Evolutionary conservation across 148 eudicot genomes (phyloP).

Genomic region (Hydrangea macrophylla): DNA sequence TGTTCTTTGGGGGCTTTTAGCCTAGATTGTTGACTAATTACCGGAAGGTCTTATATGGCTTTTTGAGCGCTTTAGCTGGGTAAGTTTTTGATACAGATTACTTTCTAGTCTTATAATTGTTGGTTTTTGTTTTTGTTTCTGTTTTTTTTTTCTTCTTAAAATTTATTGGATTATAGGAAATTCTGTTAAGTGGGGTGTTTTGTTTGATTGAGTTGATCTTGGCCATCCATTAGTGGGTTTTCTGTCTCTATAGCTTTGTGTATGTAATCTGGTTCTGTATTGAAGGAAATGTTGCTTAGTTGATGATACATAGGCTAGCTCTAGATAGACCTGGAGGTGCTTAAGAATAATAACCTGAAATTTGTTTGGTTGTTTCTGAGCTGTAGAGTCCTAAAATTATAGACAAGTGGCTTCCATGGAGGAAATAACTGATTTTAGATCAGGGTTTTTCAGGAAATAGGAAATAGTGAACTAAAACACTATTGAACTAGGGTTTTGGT

Average conservation of each 20-base stretch:
- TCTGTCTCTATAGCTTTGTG: neutral
- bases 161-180: neutral
- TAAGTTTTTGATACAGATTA: constrained; percentile 3
- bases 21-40: constrained; percentile 5
- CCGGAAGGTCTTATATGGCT: constrained; percentile 2
- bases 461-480: no score
- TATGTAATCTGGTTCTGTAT: constrained; percentile 7
- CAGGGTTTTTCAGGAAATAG: no score
- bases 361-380: constrained; percentile 5
- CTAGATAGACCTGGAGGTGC: neutral
- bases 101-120: constrained; percentile 2
- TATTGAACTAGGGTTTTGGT: neutral
- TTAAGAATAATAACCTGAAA: neutral
- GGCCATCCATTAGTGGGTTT: neutral
- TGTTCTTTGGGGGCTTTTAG: neutral
- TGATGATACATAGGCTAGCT: constrained; percentile 4
- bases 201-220: neutral
- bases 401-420: constrained; percentile 13
- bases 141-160: neutral
- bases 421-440: no score
- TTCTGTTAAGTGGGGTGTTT: neutral
- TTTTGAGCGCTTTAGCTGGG: constrained; percentile 1
- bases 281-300: neutral
- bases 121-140: neutral
- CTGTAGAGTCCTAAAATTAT: neutral